These are phyloP conservation scores for Zygosaccharomyces bisporus DNA, from an alignment of 805 yeast species.

Conservation along the genomic window DNA sequence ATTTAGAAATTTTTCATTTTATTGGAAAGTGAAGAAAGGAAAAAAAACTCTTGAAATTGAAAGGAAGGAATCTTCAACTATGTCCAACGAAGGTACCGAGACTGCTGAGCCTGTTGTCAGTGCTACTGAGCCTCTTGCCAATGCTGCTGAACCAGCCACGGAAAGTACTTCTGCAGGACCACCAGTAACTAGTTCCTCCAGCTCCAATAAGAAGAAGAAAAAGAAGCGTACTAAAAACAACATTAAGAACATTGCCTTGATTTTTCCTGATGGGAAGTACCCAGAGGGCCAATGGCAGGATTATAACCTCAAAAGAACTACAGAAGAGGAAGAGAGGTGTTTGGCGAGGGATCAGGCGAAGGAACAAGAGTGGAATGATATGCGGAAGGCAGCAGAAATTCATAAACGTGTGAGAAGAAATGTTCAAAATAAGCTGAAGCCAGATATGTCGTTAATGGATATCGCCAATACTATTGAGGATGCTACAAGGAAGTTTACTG, in stretches of 20 bases:
- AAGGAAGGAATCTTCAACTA: neutral
- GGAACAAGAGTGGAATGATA: slow-evolving; percentile 69
- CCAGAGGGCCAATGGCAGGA: slow-evolving; percentile 84
- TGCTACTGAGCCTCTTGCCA: slow-evolving; percentile 1
- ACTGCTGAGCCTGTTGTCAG: neutral
- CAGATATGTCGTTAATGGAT: slow-evolving; percentile 90
- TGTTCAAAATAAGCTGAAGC: slow-evolving; percentile 68
- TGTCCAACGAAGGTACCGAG: slow-evolving; percentile 3
- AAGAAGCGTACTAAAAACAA: slow-evolving; percentile 52
- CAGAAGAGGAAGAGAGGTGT: slow-evolving; percentile 82
- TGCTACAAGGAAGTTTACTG: slow-evolving; percentile 70
- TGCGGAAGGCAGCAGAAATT: slow-evolving; percentile 93
- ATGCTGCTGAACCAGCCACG: slow-evolving; percentile 2
- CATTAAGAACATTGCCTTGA: slow-evolving; percentile 57
- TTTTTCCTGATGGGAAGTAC: slow-evolving; percentile 66
- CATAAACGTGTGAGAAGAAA: slow-evolving; percentile 87
- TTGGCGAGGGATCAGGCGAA: slow-evolving; percentile 54
- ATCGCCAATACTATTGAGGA: slow-evolving; percentile 88
- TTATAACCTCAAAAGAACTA: slow-evolving; percentile 66
- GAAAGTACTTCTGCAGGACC: slow-evolving; percentile 4
- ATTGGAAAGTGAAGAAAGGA: neutral
- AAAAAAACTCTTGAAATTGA: neutral
- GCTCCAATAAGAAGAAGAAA: slow-evolving; percentile 53
- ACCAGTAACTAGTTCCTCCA: slow-evolving; percentile 3
- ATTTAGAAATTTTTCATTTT: slow-evolving; percentile 4